Conservation (phyloP, 1,284 basidiomycete genomes). For the Ganoderma sp. region DNA sequence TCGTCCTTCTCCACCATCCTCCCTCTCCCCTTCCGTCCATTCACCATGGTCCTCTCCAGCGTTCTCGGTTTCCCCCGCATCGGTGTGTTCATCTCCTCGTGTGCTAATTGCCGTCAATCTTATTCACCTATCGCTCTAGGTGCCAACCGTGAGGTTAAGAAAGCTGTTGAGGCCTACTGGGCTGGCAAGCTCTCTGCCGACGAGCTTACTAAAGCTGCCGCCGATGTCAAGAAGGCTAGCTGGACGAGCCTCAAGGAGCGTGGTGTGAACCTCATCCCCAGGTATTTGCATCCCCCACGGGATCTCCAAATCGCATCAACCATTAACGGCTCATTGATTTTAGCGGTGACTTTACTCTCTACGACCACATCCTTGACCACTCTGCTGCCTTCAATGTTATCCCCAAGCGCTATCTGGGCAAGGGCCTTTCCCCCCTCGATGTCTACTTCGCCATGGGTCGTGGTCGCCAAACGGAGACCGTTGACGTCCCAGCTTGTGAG, state of each 20-base stretch:
- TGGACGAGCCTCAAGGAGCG: conserved; percentile 90
- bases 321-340: conserved; percentile 25
- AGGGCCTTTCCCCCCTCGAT: conserved; percentile 89
- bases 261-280: conserved; percentile 92
- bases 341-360: conserved; percentile 98
- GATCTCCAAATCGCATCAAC: conserved; percentile 17
- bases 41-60: conserved; percentile 77
- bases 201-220: conserved; percentile 88
- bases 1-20: conserved; percentile 36
- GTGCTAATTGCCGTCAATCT: conserved; percentile 13
- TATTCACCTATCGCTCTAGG: conserved; percentile 51
- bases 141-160: conserved; percentile 97
- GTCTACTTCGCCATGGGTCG: conserved; percentile 99
- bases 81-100: conserved; percentile 55
- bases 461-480: conserved; percentile 92
- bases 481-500: conserved; percentile 97
- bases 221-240: conserved; percentile 88
- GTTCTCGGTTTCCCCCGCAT: conserved; percentile 98
- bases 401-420: conserved; percentile 92
- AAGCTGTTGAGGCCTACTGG: conserved; percentile 99
- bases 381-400: conserved; percentile 97
- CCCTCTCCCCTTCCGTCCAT: conserved; percentile 29
- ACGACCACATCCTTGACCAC: conserved; percentile 99
- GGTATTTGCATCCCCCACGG: conserved; percentile 55
- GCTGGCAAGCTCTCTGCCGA: conserved; percentile 89